These are phyloP conservation scores for Urochloa ruziziensis DNA, from an alignment of 176 grass and related monocot species.

Conservation along the genomic window DNA sequence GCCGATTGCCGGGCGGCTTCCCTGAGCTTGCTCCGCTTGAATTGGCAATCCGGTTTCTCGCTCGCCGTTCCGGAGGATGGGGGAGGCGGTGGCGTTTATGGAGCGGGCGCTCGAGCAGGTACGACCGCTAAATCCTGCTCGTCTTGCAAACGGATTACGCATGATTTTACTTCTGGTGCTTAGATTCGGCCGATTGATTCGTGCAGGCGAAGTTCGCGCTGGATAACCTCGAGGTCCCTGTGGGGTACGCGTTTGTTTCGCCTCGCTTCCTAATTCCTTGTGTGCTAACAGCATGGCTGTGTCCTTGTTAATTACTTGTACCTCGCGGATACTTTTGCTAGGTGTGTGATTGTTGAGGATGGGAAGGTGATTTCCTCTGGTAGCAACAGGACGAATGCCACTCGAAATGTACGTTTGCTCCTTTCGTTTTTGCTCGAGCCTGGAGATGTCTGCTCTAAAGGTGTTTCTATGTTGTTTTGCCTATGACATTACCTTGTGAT, in stretches of 20 bases:
- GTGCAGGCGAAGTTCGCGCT: conserved; percentile 73
- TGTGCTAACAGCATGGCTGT: conserved; percentile 1
- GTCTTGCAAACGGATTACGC: background rate
- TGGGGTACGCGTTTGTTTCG: conserved; percentile 54
- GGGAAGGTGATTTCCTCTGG: conserved; percentile 74
- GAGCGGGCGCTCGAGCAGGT: conserved; percentile 76
- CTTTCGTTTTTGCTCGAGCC: background rate
- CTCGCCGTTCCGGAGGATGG: background rate
- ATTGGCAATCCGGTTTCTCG: background rate
- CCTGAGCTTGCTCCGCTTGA: background rate
- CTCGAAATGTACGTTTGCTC: conserved; percentile 70
- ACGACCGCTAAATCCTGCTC: background rate
- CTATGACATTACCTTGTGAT: background rate
- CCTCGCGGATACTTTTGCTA: conserved; percentile 15
- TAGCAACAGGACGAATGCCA: conserved; percentile 71
- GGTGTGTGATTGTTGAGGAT: conserved; percentile 86
- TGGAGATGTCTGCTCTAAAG: background rate
- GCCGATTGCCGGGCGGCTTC: background rate
- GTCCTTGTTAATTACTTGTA: background rate
- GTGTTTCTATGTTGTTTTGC: background rate
- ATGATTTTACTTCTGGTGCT: background rate
- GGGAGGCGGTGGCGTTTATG: conserved; percentile 41
- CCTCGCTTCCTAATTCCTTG: background rate
- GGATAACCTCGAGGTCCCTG: conserved; percentile 85
- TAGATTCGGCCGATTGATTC: conserved; percentile 10